A percentile compares a stretch with the other conserved stretches of the same genome.
Conservation (phyloP, 495 filamentous ascomycete genomes). For the Schizothecium vesticola region DNA sequence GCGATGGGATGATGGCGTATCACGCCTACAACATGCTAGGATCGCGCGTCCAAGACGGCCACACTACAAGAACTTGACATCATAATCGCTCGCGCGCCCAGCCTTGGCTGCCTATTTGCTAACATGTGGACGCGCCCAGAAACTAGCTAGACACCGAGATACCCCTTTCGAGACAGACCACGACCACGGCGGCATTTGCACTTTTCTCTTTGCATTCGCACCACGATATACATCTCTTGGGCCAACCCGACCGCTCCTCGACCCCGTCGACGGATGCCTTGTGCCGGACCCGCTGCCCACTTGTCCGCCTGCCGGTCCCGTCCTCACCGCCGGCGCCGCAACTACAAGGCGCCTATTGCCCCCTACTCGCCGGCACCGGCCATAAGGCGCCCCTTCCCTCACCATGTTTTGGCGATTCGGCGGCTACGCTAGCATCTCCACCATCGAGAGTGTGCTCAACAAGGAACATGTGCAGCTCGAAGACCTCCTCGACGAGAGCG, state of each 20-base stretch:
- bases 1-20: background rate
- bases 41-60: background rate
- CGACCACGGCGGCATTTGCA: constrained; percentile 10
- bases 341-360: constrained; percentile 29
- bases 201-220: constrained; percentile 1
- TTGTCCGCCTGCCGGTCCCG: background rate
- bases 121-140: constrained; percentile 14
- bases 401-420: constrained; percentile 99
- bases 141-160: constrained; percentile 29
- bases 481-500: constrained; percentile 91
- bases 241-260: background rate
- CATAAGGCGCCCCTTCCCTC: constrained; percentile 35
- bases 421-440: constrained; percentile 94
- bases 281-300: background rate
- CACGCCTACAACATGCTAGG: background rate
- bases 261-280: constrained; percentile 16
- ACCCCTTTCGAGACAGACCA: constrained; percentile 17
- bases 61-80: background rate
- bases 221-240: background rate
- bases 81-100: background rate
- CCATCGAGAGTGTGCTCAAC: constrained; percentile 92
- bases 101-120: constrained; percentile 9
- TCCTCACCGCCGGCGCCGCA: constrained; percentile 25
- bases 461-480: constrained; percentile 91
- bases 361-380: constrained; percentile 29